Evolutionary conservation across 768 basidiomycete species (phyloP).

Genomic region (Pulveroboletus sp.): DNA sequence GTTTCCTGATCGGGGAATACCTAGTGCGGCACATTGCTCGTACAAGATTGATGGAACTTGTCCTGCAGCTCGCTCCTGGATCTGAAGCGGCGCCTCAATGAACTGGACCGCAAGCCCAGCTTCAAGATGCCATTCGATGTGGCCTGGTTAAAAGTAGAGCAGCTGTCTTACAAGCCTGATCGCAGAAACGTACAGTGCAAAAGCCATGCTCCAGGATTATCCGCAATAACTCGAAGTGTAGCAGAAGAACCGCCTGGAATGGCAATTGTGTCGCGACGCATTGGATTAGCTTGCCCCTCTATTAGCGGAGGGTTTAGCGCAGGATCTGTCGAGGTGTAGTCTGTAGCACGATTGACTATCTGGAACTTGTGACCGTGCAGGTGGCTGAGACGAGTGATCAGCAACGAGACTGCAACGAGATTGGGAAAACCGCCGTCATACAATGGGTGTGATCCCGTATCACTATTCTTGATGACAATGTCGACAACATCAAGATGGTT

Average conservation of each 20-base stretch:
- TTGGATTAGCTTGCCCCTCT: slow-evolving; percentile 80
- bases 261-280: slow-evolving; percentile 86
- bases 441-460: slow-evolving; percentile 82
- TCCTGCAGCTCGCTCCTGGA: slow-evolving; percentile 47
- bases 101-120: slow-evolving; percentile 81
- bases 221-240: slow-evolving; percentile 74
- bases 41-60: slow-evolving; percentile 53
- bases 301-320: slow-evolving; percentile 72
- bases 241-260: slow-evolving; percentile 65
- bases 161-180: not conserved
- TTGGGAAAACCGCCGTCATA: slow-evolving; percentile 32
- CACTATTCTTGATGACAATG: slow-evolving; percentile 67
- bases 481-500: slow-evolving; percentile 74
- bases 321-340: slow-evolving; percentile 73
- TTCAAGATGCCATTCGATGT: slow-evolving; percentile 85
- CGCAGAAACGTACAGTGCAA: slow-evolving; percentile 60
- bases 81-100: slow-evolving; percentile 71
- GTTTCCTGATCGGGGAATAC: slow-evolving; percentile 67
- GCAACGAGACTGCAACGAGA: not conserved
- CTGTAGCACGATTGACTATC: slow-evolving; percentile 65
- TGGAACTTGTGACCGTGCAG: slow-evolving; percentile 86
- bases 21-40: slow-evolving; percentile 69
- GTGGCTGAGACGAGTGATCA: slow-evolving; percentile 51
- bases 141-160: slow-evolving; percentile 39
- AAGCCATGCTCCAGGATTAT: slow-evolving; percentile 92